Evolutionary conservation across 352 stramenopile species (phyloP), one percentile per base, ranked within the genome.

Genomic region (Phytophthora meadii): DNA sequence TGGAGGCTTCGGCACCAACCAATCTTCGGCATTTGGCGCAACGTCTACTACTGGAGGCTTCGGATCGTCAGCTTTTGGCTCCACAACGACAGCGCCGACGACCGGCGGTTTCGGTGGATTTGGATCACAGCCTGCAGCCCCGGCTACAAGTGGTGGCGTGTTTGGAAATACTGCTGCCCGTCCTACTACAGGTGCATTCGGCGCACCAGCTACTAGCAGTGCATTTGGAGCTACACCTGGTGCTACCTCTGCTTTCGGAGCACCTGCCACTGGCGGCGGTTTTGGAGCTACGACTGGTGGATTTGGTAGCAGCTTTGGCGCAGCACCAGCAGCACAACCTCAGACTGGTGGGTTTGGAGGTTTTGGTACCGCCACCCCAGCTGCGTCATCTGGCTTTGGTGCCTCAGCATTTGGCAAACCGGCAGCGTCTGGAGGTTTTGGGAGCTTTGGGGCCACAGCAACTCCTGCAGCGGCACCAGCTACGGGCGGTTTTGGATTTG

Each of bases 221-320:
- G 75, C 58, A 0, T 88, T 89, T 70, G 77, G 80, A n/a, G 55
- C 73, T 14, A 57, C 79, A 36, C 53, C 72, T 11, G 64, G 44
- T 51, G 68, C 70, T 24, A 70, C 69, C 3, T 74, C 65, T 12
- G 70, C 56, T 34, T 90, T 88, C 57, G 75, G 74, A 44, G 54
- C 74, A 1, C 54, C 76, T 12, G 61, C 61, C 10, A 60, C 67
- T 11, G 66, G 70, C 10, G 53, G 66, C 39, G 79, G 58, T 2
- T 89, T 89, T 61, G 77, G 81, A 45, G 30, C 69, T 25, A 65
- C 72, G 17, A 72, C 75, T 27, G 59, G 63, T 52, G 78, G 68
- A 22, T 89, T 89, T 42, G 79, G 81, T 39, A 74, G 56, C 36
- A 76, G 69, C n/a, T 92, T 92, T 77, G 78, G 81, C 15, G 61